Conservation (phyloP, 257 asterid genomes). For the Nyctanthes arbortristis region DNA sequence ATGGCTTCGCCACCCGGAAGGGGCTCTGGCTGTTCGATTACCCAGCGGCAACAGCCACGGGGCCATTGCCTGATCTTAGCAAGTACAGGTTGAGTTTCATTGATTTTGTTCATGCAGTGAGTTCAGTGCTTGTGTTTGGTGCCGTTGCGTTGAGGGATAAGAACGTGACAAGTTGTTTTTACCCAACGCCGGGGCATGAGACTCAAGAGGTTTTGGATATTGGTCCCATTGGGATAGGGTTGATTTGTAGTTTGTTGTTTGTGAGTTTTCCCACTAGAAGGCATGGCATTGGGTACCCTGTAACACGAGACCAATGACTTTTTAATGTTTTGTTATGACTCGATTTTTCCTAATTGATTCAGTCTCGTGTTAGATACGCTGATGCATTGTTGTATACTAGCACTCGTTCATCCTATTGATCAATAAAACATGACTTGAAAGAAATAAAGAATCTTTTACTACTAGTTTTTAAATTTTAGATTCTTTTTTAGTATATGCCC, state of each 20-base stretch:
- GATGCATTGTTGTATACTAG: too few relatives aligned
- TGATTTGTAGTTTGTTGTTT: slow-evolving; percentile 60
- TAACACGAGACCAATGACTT: slow-evolving; percentile 31
- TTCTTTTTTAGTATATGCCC: too few relatives aligned
- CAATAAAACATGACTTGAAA: too few relatives aligned
- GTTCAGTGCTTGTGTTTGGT: slow-evolving; percentile 56
- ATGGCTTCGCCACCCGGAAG: slow-evolving; percentile 55
- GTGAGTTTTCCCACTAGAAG: slow-evolving; percentile 65
- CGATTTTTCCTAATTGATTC: too few relatives aligned
- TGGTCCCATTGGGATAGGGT: slow-evolving; percentile 63
- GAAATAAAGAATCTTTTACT: too few relatives aligned
- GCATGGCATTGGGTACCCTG: slow-evolving; percentile 81
- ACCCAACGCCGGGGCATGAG: slow-evolving; percentile 50
- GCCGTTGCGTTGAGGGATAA: slow-evolving; percentile 67
- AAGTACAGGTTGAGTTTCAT: slow-evolving; percentile 46
- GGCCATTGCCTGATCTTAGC: slow-evolving; percentile 39
- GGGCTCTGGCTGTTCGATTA: slow-evolving; percentile 67
- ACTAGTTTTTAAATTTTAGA: too few relatives aligned
- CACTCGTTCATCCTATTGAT: too few relatives aligned
- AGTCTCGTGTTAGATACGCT: too few relatives aligned
- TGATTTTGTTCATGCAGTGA: slow-evolving; percentile 58
- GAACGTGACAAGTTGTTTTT: slow-evolving; percentile 64
- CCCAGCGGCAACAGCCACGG: slow-evolving; percentile 28
- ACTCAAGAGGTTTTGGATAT: slow-evolving; percentile 54
- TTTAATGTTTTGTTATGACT: too few relatives aligned